Conservation (phyloP, 2,329 filamentous ascomycete species). For the Diaporthe sp. region DNA sequence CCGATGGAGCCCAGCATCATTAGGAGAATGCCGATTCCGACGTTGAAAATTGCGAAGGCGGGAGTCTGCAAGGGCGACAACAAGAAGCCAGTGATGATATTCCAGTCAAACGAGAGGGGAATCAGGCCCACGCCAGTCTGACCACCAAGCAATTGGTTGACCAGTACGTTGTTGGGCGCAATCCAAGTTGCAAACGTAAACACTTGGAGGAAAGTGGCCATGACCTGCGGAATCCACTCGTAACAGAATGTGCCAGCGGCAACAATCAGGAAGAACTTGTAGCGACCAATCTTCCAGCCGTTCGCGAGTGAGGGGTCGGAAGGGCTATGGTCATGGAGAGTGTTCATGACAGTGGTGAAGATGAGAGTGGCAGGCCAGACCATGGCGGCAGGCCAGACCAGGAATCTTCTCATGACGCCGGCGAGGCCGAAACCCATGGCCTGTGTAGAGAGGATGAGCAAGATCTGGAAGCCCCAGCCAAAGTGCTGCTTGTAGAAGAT, state of each 20-base stretch:
- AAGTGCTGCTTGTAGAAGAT: constrained; percentile 67
- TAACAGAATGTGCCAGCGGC: constrained; percentile 62
- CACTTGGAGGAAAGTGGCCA: constrained; percentile 51
- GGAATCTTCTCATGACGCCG: constrained; percentile 70
- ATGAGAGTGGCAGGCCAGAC: constrained; percentile 74
- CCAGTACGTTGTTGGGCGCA: constrained; percentile 70
- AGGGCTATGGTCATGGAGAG: constrained; percentile 72
- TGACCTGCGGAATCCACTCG: constrained; percentile 49
- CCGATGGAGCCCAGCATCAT: constrained; percentile 57
- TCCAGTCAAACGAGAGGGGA: constrained; percentile 72
- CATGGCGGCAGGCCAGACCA: constrained; percentile 73
- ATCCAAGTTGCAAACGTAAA: constrained; percentile 75
- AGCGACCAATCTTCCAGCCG: constrained; percentile 71
- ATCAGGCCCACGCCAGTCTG: constrained; percentile 71
- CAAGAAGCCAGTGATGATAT: constrained; percentile 67
- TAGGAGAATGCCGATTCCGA: constrained; percentile 67
- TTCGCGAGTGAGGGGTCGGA: constrained; percentile 53
- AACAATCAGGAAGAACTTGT: constrained; percentile 69
- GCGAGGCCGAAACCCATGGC: constrained; percentile 75
- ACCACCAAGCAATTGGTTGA: constrained; percentile 75
- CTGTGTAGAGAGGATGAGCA: constrained; percentile 72
- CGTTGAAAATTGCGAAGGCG: constrained; percentile 73
- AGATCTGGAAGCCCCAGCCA: constrained; percentile 71
- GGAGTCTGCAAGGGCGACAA: constrained; percentile 71
- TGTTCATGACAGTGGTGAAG: constrained; percentile 72